Percentiles rank a stretch among this genome's conserved stretches.
Evolutionary conservation across 208 protist genomes (phyloP).

Genomic region (Acanthamoeba rhysodes): DNA sequence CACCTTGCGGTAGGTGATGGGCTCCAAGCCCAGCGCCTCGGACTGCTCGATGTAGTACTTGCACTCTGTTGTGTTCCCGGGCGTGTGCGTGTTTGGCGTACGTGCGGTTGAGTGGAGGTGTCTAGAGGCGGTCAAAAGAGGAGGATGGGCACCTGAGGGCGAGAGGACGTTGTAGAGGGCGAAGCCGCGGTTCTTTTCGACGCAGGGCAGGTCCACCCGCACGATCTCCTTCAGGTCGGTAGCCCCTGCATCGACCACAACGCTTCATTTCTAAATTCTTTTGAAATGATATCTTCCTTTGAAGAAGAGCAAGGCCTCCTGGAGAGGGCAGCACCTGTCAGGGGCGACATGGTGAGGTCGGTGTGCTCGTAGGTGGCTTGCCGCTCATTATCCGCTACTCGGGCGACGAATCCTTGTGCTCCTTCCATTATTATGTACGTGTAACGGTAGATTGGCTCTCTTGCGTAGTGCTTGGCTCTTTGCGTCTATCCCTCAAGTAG

Average conservation of each 20-base stretch:
- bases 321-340: too few species aligned
- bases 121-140: too few species aligned
- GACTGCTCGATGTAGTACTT: slow-evolving; percentile 67
- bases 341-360: slow-evolving; percentile 56
- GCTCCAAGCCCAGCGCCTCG: slow-evolving; percentile 28
- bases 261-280: background rate
- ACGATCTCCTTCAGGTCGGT: slow-evolving; percentile 33
- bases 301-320: too few species aligned
- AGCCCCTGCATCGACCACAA: background rate
- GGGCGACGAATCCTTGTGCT: background rate
- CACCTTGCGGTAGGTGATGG: slow-evolving; percentile 41
- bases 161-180: slow-evolving; percentile 64
- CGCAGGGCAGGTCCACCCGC: slow-evolving; percentile 15
- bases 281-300: too few species aligned
- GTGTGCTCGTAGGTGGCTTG: slow-evolving; percentile 58
- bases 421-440: background rate
- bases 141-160: background rate
- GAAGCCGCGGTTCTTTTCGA: slow-evolving; percentile 60
- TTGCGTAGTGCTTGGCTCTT: too few species aligned
- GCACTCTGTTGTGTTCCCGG: background rate
- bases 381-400: slow-evolving; percentile 10
- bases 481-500: too few species aligned
- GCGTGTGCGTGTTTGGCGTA: too few species aligned
- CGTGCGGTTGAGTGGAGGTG: too few species aligned
- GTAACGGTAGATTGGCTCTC: background rate